Percentiles rank a stretch among this genome's conserved stretches.
These are phyloP conservation scores for Histomonas meleagridis DNA, from an alignment of 208 protist genomes.

Conservation along the genomic window DNA sequence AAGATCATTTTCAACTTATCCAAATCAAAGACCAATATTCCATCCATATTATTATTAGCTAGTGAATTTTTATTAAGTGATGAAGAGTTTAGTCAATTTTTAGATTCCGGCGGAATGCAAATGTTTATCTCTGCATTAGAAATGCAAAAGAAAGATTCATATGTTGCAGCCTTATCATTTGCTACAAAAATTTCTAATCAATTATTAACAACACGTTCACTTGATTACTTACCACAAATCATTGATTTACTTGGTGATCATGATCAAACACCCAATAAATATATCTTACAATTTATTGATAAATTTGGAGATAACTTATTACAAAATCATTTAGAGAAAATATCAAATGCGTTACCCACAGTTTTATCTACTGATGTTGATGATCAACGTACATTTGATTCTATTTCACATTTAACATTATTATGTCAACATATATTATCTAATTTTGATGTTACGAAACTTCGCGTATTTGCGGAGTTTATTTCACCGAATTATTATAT, in stretches of 20 bases:
- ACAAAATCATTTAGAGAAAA: background rate
- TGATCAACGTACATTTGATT: background rate
- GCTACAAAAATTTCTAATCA: background rate
- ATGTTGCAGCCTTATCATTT: background rate
- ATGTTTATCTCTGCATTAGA: background rate
- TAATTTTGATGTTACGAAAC: too few relatives aligned
- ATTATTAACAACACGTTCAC: background rate
- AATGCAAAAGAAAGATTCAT: background rate
- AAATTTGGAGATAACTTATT: background rate
- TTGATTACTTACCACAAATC: background rate
- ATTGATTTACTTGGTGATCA: background rate
- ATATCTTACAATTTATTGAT: background rate
- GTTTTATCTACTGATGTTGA: background rate
- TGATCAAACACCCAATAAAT: background rate
- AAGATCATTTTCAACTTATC: background rate
- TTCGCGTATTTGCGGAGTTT: background rate
- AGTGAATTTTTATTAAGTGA: background rate
- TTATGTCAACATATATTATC: background rate
- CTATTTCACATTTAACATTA: background rate
- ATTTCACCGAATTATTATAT: background rate
- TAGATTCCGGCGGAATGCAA: background rate
- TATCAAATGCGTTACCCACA: background rate
- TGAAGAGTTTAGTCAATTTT: background rate
- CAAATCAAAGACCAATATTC: background rate
- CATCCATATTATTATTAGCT: background rate